These are phyloP conservation scores for Colletotrichum falcatum DNA, from an alignment of 2,329 filamentous ascomycete species.

Conservation along the genomic window DNA sequence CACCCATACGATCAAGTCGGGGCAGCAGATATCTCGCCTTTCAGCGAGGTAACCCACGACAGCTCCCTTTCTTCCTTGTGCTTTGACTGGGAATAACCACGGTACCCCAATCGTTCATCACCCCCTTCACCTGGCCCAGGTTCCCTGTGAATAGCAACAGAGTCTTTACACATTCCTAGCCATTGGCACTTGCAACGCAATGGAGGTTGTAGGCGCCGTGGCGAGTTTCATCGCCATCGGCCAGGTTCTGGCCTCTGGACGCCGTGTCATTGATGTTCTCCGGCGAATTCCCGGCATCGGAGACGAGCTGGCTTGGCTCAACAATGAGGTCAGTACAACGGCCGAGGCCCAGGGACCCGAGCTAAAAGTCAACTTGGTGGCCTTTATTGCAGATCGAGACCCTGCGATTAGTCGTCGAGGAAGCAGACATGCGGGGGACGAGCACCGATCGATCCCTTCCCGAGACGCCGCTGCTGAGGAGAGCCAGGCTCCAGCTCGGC, in stretches of 20 bases:
- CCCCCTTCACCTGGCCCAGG: no score
- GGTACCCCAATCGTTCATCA: no score
- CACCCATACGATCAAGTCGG: no score
- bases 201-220: slow-evolving; percentile 33
- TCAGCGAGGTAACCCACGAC: no score
- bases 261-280: not conserved
- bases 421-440: not conserved
- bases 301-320: slow-evolving; percentile 3
- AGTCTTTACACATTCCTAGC: not conserved
- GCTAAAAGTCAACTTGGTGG: not conserved
- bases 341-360: not conserved
- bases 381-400: not conserved
- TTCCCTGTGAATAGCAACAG: no score
- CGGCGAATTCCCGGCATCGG: slow-evolving; percentile 17
- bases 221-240: slow-evolving; percentile 39
- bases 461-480: not conserved
- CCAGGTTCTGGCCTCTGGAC: slow-evolving; percentile 13
- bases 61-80: no score
- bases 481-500: not conserved
- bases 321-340: slow-evolving; percentile 12
- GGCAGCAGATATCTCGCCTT: no score
- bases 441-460: not conserved
- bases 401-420: not conserved
- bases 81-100: no score
- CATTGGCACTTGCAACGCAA: not conserved